A percentile compares a stretch with the other conserved stretches of the same genome.
These are phyloP conservation scores for Penicillium simplicissimum DNA, from an alignment of 495 filamentous ascomycete genomes.

Conservation along the genomic window DNA sequence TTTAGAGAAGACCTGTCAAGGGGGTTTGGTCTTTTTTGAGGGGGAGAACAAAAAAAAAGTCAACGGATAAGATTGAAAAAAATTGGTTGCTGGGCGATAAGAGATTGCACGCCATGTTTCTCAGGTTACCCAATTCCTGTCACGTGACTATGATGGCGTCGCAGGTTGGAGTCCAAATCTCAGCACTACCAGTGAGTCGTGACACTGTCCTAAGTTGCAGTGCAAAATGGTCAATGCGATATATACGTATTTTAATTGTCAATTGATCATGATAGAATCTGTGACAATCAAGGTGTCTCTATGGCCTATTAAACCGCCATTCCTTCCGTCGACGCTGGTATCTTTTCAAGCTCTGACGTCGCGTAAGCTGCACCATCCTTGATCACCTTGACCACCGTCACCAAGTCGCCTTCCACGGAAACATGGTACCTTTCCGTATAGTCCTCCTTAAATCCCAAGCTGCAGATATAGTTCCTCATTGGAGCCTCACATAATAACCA, in stretches of 20 bases:
- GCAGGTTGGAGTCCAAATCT: too few species aligned
- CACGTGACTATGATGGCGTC: neutral
- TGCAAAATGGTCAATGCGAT: neutral
- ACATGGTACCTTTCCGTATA: neutral
- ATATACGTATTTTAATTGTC: neutral
- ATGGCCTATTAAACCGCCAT: neutral
- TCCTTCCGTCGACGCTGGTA: neutral
- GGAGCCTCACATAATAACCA: conserved; percentile 9
- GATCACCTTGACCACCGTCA: neutral
- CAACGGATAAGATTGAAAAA: conserved; percentile 12
- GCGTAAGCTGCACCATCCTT: neutral
- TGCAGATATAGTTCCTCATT: neutral
- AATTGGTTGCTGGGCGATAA: conserved; percentile 24
- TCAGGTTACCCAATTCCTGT: neutral
- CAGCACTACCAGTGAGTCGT: too few species aligned
- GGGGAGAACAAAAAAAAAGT: conserved; percentile 5
- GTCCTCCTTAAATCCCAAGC: conserved; percentile 7
- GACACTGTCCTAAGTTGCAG: too few species aligned
- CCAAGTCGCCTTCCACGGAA: neutral
- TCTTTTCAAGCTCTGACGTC: neutral
- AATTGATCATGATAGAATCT: neutral
- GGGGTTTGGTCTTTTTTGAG: neutral
- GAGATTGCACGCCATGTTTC: neutral
- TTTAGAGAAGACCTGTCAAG: neutral
- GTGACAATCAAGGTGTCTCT: neutral